phyloP scores from a whole-genome alignment of 2,329 filamentous ascomycete species.

The Colletotrichum paranaense region DNA sequence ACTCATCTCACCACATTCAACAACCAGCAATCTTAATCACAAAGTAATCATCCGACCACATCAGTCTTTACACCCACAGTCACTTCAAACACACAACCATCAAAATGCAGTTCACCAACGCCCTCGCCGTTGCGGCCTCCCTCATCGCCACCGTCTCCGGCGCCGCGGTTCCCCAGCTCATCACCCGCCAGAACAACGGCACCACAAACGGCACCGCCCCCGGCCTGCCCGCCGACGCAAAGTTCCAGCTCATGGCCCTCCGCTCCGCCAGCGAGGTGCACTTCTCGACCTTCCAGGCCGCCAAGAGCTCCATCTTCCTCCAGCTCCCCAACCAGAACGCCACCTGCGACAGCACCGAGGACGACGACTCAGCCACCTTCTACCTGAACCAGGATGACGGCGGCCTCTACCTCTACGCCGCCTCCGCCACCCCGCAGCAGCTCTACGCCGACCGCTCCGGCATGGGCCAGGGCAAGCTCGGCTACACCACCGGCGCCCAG shows the following conservation, averaged over 20 bases:
- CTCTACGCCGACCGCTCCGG: slow-evolving; percentile 67
- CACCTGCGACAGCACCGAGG: slow-evolving; percentile 55
- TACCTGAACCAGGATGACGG: slow-evolving; percentile 51
- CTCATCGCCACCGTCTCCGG: slow-evolving; percentile 41
- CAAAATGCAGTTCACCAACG: slow-evolving; percentile 37
- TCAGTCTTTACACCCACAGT: slow-evolving; percentile 19
- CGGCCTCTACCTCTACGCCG: slow-evolving; percentile 61
- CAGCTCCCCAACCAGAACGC: slow-evolving; percentile 58
- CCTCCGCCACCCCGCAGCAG: slow-evolving; percentile 56
- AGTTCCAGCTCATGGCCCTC: slow-evolving; percentile 63
- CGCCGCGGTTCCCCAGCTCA: background rate
- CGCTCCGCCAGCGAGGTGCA: slow-evolving; percentile 62
- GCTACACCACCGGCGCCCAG: slow-evolving; percentile 61
- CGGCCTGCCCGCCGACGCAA: slow-evolving; percentile 39
- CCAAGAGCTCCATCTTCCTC: slow-evolving; percentile 55
- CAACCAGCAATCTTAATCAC: background rate
- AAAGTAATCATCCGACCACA: slow-evolving; percentile 21
- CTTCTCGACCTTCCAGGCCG: slow-evolving; percentile 57
- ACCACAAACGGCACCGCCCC: slow-evolving; percentile 35
- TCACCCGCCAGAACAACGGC: background rate
- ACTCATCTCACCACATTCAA: background rate
- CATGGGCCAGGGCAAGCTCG: slow-evolving; percentile 67
- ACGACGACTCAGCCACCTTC: slow-evolving; percentile 60
- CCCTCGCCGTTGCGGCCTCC: slow-evolving; percentile 40
- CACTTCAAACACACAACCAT: background rate